phyloP scores from a whole-genome alignment of 106 monocot genomes.

The Vanilla planifolia region DNA sequence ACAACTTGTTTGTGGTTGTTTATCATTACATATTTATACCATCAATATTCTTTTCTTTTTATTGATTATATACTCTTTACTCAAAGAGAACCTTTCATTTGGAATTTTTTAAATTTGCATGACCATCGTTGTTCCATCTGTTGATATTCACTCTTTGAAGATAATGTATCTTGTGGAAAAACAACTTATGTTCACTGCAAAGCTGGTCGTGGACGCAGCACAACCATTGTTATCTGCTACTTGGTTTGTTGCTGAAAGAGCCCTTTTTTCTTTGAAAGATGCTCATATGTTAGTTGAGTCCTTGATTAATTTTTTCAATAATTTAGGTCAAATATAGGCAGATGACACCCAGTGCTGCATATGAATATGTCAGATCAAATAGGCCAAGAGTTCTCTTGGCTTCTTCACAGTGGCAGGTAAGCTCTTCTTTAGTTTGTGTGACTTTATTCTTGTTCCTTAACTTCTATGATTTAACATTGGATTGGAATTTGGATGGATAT shows the following conservation, averaged over 20 bases:
- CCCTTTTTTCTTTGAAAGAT: not conserved
- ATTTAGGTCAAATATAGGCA: constrained; percentile 73
- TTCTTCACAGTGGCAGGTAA: constrained; percentile 82
- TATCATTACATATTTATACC: too few relatives aligned
- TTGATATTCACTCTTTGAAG: constrained; percentile 23
- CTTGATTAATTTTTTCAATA: constrained; percentile 1
- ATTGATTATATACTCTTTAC: too few relatives aligned
- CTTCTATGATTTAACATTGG: too few relatives aligned
- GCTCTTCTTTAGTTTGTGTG: not conserved
- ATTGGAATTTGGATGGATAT: too few relatives aligned
- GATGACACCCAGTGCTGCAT: constrained; percentile 78
- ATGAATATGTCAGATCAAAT: constrained; percentile 56
- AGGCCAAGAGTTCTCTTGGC: constrained; percentile 91
- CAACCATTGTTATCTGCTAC: constrained; percentile 93
- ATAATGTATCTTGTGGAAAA: constrained; percentile 63
- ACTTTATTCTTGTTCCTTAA: not conserved
- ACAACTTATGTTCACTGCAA: constrained; percentile 98
- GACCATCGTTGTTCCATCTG: too few relatives aligned
- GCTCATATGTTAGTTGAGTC: not conserved
- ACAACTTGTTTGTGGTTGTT: too few relatives aligned
- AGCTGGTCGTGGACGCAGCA: constrained; percentile 99
- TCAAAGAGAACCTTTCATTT: too few relatives aligned
- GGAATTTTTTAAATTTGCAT: too few relatives aligned
- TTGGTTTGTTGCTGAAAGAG: constrained; percentile 49
- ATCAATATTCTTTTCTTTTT: too few relatives aligned